phyloP scores from a whole-genome alignment of 208 protist genomes.

The Leptomonas seymouri region DNA sequence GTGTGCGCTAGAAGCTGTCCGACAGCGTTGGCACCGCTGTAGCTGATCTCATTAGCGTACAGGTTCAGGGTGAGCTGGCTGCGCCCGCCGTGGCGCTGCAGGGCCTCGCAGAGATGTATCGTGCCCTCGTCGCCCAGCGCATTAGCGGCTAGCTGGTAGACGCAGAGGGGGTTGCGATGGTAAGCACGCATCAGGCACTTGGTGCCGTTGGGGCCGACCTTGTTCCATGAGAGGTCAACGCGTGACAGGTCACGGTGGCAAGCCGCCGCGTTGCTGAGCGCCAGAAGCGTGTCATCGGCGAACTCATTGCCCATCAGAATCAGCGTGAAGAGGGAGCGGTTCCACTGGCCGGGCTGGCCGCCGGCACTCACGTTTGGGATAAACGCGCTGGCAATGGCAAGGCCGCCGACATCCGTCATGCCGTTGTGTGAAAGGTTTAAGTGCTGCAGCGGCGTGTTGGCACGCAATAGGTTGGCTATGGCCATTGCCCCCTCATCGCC shows the following conservation, averaged over 20 bases:
- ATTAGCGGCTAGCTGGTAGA: constrained; percentile 78
- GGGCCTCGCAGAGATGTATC: constrained; percentile 62
- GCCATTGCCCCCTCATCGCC: constrained; percentile 76
- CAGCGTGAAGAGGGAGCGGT: constrained; percentile 76
- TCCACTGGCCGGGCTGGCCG: constrained; percentile 88
- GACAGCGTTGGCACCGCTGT: constrained; percentile 65
- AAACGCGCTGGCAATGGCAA: constrained; percentile 85
- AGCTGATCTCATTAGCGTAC: constrained; percentile 73
- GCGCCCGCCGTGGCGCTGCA: constrained; percentile 66
- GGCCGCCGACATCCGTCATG: constrained; percentile 84
- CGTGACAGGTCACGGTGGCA: constrained; percentile 75
- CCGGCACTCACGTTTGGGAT: constrained; percentile 78
- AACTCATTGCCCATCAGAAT: constrained; percentile 71
- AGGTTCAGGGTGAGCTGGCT: constrained; percentile 75
- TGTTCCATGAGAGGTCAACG: constrained; percentile 88
- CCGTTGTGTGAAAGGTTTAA: constrained; percentile 80
- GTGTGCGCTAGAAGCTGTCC: constrained; percentile 67
- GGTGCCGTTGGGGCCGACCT: constrained; percentile 75
- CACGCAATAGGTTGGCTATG: constrained; percentile 65
- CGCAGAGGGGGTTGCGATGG: constrained; percentile 78
- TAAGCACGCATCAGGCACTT: constrained; percentile 77
- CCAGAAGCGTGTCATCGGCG: constrained; percentile 81
- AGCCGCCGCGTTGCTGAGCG: constrained; percentile 85
- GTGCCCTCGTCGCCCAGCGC: constrained; percentile 77
- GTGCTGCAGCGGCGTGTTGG: constrained; percentile 63